phyloP scores from a whole-genome alignment of 805 yeast species.

The Kazachstania bromeliacearum region DNA sequence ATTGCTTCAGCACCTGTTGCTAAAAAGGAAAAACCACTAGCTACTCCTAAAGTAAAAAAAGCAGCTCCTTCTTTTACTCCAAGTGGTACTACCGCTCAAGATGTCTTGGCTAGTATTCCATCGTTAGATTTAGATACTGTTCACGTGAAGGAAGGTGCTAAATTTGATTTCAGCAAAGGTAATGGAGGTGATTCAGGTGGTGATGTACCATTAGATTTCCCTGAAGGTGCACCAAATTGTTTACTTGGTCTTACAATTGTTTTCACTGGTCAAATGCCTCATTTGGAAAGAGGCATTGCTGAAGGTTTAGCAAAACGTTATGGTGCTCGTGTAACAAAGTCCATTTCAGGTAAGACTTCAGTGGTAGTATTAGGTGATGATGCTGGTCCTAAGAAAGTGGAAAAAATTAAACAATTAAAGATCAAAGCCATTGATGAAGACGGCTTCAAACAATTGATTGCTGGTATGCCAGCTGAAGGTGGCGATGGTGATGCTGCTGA shows the following conservation, averaged over 20 bases:
- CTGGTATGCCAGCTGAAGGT: constrained; percentile 83
- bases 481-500: constrained; percentile 77
- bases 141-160: constrained; percentile 42
- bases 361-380: constrained; percentile 88
- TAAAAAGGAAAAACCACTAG: background rate
- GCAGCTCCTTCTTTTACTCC: background rate
- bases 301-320: constrained; percentile 71
- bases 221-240: constrained; percentile 81
- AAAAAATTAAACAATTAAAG: constrained; percentile 60
- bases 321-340: constrained; percentile 85
- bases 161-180: constrained; percentile 45
- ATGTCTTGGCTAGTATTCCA: constrained; percentile 48
- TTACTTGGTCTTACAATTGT: constrained; percentile 83
- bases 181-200: constrained; percentile 25
- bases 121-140: constrained; percentile 57
- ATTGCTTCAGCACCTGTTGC: background rate
- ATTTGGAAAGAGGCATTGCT: constrained; percentile 63
- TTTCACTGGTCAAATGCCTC: constrained; percentile 84
- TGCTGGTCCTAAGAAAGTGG: constrained; percentile 93
- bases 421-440: constrained; percentile 80
- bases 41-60: background rate
- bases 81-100: constrained; percentile 15
- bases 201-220: constrained; percentile 37
- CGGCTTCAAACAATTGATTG: constrained; percentile 68
- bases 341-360: constrained; percentile 77